A percentile compares a stretch with the other conserved stretches of the same genome.
Conservation (phyloP, 73 alveolate species). For the Breviolum minutum region DNA sequence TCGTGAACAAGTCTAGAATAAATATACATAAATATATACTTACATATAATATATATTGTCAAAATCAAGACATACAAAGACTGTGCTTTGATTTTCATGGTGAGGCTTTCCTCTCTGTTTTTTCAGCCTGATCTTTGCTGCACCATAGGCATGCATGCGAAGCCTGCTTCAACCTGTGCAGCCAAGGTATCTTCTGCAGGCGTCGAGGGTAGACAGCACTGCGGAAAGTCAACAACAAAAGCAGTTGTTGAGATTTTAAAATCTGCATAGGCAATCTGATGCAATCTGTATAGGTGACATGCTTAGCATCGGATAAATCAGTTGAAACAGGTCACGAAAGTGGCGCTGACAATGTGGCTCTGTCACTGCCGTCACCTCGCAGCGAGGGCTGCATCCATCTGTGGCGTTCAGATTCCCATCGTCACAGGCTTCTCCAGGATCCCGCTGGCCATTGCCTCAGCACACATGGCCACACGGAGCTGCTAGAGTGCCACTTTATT, state of each 20-base stretch:
- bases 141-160: constrained; percentile 75
- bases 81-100: neutral
- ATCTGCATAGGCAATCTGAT: no score
- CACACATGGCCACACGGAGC: neutral
- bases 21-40: no score
- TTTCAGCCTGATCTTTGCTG: constrained; percentile 55
- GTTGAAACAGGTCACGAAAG: neutral
- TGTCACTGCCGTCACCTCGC: constrained; percentile 19
- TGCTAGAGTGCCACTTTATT: neutral
- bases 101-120: no score
- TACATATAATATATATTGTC: no score
- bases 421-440: constrained; percentile 65
- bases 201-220: neutral
- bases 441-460: constrained; percentile 67
- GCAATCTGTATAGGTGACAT: neutral
- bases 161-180: constrained; percentile 81
- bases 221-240: neutral
- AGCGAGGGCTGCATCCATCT: constrained; percentile 65
- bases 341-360: neutral
- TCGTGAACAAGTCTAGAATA: no score
- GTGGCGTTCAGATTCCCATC: constrained; percentile 39
- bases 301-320: neutral
- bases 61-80: no score
- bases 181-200: neutral
- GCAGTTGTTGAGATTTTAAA: no score